These are phyloP conservation scores for Colletotrichum godetiae DNA, from an alignment of 2,329 filamentous ascomycete genomes.

Conservation along the genomic window DNA sequence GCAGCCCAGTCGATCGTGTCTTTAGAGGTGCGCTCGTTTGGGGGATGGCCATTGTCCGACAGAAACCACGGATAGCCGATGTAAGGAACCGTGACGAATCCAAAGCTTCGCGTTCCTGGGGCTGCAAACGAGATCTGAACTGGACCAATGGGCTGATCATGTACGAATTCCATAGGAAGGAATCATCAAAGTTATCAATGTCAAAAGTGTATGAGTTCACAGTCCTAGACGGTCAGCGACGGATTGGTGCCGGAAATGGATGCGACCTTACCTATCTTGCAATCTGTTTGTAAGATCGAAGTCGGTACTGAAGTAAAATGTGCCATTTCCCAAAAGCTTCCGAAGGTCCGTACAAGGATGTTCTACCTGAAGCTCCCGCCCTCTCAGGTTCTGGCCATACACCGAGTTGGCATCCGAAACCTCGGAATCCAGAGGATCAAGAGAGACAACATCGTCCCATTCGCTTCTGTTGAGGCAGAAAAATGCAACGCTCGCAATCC, in stretches of 20 bases:
- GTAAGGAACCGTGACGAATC: constrained; percentile 90
- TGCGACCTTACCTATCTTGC: constrained; percentile 76
- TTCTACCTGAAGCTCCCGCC: constrained; percentile 78
- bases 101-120: constrained; percentile 80
- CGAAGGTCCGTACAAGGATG: constrained; percentile 92
- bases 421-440: constrained; percentile 64
- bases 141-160: constrained; percentile 95
- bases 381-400: constrained; percentile 66
- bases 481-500: constrained; percentile 89
- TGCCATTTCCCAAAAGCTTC: constrained; percentile 91
- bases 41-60: constrained; percentile 86
- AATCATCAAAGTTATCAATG: constrained; percentile 91
- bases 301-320: constrained; percentile 98
- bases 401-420: constrained; percentile 57
- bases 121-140: constrained; percentile 85
- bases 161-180: constrained; percentile 97
- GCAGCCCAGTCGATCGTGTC: constrained; percentile 74
- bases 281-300: constrained; percentile 95
- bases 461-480: constrained; percentile 89
- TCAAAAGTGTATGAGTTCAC: constrained; percentile 84
- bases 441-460: constrained; percentile 80
- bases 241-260: constrained; percentile 29
- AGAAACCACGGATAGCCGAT: constrained; percentile 94
- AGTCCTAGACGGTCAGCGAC: constrained; percentile 59
- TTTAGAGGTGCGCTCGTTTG: constrained; percentile 79